Conservation (phyloP, 768 basidiomycete genomes). For the Gyrodon lividus region DNA sequence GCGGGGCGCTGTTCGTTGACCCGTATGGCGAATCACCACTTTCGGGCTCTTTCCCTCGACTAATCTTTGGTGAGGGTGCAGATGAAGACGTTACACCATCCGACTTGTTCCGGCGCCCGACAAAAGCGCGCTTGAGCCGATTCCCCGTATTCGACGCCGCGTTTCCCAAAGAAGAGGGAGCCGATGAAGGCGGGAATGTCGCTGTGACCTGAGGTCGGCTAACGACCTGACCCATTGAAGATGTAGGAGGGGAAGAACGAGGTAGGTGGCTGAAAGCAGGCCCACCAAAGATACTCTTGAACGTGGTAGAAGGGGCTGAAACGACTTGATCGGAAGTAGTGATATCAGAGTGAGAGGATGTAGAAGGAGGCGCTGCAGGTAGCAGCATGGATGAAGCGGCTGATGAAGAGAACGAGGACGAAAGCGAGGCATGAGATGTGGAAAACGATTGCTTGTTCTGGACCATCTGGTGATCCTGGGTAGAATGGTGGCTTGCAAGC, state of each 20-base stretch:
- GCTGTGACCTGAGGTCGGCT: conserved; percentile 31
- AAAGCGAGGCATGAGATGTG: conserved; percentile 40
- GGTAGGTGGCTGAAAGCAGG: conserved; percentile 25
- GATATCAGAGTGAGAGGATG: conserved; percentile 41
- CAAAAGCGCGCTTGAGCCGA: conserved; percentile 32
- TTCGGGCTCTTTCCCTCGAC: conserved; percentile 20
- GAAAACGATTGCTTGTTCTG: conserved; percentile 38
- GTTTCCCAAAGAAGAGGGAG: conserved; percentile 22
- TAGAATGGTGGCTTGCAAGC: conserved; percentile 19
- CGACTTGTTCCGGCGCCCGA: conserved; percentile 34
- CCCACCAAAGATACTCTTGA: conserved; percentile 31
- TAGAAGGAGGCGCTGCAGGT: conserved; percentile 35
- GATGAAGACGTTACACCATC: conserved; percentile 20
- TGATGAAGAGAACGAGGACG: conserved; percentile 47
- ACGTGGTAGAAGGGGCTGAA: conserved; percentile 35
- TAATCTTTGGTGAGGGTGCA: conserved; percentile 15
- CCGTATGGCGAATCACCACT: conserved; percentile 16
- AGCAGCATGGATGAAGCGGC: conserved; percentile 41
- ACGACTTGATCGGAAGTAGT: conserved; percentile 42
- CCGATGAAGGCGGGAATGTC: conserved; percentile 27
- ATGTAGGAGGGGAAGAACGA: conserved; percentile 25
- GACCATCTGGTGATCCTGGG: conserved; percentile 27
- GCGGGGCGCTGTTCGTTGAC: conserved; percentile 10
- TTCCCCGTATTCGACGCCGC: conserved; percentile 23
- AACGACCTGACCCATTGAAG: conserved; percentile 34